Evolutionary conservation across 208 protist genomes (phyloP).

Genomic region (Leishmania tarentolae): DNA sequence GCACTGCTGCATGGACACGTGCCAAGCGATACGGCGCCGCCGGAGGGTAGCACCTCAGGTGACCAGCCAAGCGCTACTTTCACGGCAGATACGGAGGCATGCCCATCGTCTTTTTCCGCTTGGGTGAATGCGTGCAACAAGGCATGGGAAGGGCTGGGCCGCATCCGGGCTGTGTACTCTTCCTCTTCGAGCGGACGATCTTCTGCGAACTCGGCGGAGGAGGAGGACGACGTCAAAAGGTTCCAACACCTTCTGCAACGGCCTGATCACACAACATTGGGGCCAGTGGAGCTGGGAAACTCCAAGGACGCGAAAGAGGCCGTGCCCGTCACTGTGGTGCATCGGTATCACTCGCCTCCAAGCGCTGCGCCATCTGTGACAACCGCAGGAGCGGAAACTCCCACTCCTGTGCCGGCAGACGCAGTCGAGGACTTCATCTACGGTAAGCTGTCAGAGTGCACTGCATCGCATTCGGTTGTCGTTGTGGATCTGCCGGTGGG

Average conservation of each 20-base stretch:
- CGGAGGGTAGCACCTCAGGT: background rate
- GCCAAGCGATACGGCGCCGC: conserved; percentile 1
- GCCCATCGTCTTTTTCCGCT: background rate
- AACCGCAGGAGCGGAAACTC: background rate
- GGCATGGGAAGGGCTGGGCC: conserved; percentile 9
- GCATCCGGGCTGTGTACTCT: background rate
- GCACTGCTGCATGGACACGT: conserved; percentile 81
- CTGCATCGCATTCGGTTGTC: background rate
- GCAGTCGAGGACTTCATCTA: background rate
- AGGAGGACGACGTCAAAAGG: background rate
- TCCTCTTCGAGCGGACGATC: background rate
- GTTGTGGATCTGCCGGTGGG: conserved; percentile 50
- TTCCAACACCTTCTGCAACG: conserved; percentile 9
- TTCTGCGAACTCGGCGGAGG: background rate
- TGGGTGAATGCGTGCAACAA: conserved; percentile 15
- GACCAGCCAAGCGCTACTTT: background rate
- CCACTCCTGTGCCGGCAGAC: background rate
- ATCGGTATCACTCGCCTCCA: background rate
- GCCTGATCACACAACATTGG: background rate
- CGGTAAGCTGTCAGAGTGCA: background rate
- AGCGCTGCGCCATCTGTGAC: background rate
- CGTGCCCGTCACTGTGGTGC: background rate
- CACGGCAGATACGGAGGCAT: no score
- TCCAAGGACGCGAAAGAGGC: background rate
- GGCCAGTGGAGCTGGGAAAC: background rate